Conservation (phyloP, 2,329 filamentous ascomycete species). For the Decorospora gaudefroyi region DNA sequence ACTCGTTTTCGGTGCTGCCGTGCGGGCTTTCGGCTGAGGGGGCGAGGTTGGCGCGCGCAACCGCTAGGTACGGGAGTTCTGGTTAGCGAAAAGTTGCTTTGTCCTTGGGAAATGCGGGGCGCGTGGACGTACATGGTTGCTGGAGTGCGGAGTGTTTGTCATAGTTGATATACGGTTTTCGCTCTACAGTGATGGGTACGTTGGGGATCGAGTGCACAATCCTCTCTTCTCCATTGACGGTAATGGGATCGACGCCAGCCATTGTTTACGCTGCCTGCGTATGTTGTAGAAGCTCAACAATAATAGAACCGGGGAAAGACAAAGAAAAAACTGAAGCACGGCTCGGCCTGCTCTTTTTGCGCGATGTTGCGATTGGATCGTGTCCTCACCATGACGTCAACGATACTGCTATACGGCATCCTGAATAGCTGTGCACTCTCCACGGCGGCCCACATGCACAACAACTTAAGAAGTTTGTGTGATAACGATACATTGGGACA, state of each 20-base stretch:
- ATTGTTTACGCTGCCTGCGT: no score
- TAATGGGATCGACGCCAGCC: no score
- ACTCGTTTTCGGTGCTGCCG: constrained; percentile 50
- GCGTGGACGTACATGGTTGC: constrained; percentile 16
- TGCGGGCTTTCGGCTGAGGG: constrained; percentile 48
- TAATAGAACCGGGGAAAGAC: no score
- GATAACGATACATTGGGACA: no score
- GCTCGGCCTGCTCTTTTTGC: not conserved
- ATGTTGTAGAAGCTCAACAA: no score
- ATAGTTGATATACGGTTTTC: constrained; percentile 19
- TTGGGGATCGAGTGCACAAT: constrained; percentile 12
- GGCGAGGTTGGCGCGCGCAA: constrained; percentile 51
- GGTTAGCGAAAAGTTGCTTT: constrained; percentile 1
- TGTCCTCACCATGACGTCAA: constrained; percentile 13
- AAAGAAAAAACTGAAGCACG: not conserved
- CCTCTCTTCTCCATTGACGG: not conserved
- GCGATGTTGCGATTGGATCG: constrained; percentile 11
- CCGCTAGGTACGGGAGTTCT: constrained; percentile 39
- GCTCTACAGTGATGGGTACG: constrained; percentile 17
- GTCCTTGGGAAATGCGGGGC: no score
- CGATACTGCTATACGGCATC: constrained; percentile 3
- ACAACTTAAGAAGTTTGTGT: no score
- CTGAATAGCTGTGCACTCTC: constrained; percentile 5
- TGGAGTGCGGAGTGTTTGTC: constrained; percentile 10
- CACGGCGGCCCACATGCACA: no score